phyloP scores from a whole-genome alignment of 2,329 filamentous ascomycete genomes.

The Colletotrichum navitas region DNA sequence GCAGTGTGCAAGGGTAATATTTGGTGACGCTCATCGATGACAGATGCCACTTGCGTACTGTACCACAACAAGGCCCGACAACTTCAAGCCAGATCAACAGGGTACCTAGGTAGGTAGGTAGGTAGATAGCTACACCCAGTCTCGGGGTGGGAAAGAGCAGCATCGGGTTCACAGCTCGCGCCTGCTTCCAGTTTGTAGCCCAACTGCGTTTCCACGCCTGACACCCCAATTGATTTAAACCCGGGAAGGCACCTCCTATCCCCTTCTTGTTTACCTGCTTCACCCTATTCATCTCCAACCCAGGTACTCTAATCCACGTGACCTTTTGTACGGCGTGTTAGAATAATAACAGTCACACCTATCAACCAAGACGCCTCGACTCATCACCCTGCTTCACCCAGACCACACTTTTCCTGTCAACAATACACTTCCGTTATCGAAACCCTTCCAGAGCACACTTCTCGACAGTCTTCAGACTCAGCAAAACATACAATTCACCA shows the following conservation, averaged over 20 bases:
- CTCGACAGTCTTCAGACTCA: neutral
- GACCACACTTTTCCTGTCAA: neutral
- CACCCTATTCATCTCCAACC: conserved; percentile 5
- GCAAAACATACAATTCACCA: neutral
- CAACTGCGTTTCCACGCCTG: conserved; percentile 2
- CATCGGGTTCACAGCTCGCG: conserved; percentile 5
- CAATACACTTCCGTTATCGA: neutral
- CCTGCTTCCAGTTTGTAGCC: neutral
- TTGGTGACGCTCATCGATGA: neutral
- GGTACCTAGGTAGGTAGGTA: neutral
- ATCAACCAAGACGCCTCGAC: conserved; percentile 4
- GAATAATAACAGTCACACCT: neutral
- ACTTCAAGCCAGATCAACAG: conserved; percentile 11
- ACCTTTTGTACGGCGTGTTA: neutral
- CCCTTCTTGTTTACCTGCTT: neutral
- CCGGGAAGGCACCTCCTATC: conserved; percentile 1
- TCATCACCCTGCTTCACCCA: neutral
- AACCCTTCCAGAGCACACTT: neutral
- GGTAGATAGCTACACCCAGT: neutral
- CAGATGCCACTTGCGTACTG: neutral
- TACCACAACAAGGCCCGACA: neutral
- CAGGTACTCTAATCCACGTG: conserved; percentile 15
- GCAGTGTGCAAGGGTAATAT: conserved; percentile 7
- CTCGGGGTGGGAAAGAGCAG: neutral
- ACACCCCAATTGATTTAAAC: conserved; percentile 11